phyloP scores from a whole-genome alignment of 2,329 filamentous ascomycete genomes.

The Colletotrichum melonis region DNA sequence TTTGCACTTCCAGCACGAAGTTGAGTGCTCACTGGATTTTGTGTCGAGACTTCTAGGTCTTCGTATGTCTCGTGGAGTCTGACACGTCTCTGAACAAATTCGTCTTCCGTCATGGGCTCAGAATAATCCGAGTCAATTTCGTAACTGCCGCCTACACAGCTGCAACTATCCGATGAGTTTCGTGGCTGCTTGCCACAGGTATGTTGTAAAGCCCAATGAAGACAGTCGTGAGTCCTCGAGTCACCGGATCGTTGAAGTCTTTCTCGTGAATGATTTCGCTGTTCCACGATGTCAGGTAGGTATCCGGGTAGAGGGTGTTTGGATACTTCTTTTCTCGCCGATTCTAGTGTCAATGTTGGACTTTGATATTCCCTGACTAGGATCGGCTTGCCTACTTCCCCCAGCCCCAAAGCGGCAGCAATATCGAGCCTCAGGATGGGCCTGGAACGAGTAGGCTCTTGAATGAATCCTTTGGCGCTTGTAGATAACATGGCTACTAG shows the following conservation, averaged over 20 bases:
- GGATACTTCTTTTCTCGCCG: neutral
- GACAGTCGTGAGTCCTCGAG: constrained; percentile 2
- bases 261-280: neutral
- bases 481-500: neutral
- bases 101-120: neutral
- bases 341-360: neutral
- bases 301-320: neutral
- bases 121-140: neutral
- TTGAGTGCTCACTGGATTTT: neutral
- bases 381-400: neutral
- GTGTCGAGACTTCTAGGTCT: neutral
- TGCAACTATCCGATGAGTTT: neutral
- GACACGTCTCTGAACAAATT: neutral
- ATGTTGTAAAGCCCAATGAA: constrained; percentile 19
- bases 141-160: neutral
- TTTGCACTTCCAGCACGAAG: neutral
- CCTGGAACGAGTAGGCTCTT: neutral
- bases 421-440: neutral
- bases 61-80: neutral
- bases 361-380: neutral
- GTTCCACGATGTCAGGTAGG: neutral
- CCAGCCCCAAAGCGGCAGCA: neutral
- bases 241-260: constrained; percentile 16
- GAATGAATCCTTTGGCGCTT: neutral
- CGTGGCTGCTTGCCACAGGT: neutral